Conservation (phyloP, 805 yeast genomes). For the Ogataea parapolymorpha region DNA sequence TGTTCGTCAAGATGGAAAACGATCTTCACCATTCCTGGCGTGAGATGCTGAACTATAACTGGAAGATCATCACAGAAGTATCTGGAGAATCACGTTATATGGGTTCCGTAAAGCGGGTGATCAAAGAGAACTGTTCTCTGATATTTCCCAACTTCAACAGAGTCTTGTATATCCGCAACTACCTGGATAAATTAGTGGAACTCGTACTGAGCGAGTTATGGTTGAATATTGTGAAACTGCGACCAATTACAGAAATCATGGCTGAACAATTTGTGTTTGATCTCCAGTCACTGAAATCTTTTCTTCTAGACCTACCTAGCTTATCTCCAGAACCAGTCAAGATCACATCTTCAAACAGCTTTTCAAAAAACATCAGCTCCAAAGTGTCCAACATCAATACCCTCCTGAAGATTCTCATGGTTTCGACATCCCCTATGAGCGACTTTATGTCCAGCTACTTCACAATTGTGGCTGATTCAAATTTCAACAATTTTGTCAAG, state of each 20-base stretch:
- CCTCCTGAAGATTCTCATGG: conserved; percentile 64
- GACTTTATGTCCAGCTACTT: conserved; percentile 64
- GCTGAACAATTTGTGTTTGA: conserved; percentile 84
- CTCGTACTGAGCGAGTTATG: conserved; percentile 52
- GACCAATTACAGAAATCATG: conserved; percentile 64
- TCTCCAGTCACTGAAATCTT: conserved; percentile 56
- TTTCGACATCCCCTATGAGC: conserved; percentile 63
- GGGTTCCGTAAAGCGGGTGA: conserved; percentile 47
- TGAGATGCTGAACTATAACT: conserved; percentile 73
- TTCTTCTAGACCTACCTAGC: conserved; percentile 47
- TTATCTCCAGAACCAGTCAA: conserved; percentile 37
- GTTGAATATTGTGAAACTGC: conserved; percentile 53
- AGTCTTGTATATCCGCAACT: conserved; percentile 66
- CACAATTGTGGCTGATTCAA: conserved; percentile 61
- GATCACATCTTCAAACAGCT: conserved; percentile 25
- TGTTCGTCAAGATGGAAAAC: conserved; percentile 54
- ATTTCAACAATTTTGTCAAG: conserved; percentile 59
- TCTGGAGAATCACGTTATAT: conserved; percentile 73
- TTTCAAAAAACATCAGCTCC: conserved; percentile 24
- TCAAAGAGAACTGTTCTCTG: conserved; percentile 43
- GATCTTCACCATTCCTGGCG: conserved; percentile 76
- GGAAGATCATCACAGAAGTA: conserved; percentile 63
- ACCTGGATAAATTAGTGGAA: conserved; percentile 76
- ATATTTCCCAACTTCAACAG: conserved; percentile 60
- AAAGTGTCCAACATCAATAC: conserved; percentile 44